Conservation (phyloP, 768 basidiomycete species). For the Coprinellus micaceus region DNA sequence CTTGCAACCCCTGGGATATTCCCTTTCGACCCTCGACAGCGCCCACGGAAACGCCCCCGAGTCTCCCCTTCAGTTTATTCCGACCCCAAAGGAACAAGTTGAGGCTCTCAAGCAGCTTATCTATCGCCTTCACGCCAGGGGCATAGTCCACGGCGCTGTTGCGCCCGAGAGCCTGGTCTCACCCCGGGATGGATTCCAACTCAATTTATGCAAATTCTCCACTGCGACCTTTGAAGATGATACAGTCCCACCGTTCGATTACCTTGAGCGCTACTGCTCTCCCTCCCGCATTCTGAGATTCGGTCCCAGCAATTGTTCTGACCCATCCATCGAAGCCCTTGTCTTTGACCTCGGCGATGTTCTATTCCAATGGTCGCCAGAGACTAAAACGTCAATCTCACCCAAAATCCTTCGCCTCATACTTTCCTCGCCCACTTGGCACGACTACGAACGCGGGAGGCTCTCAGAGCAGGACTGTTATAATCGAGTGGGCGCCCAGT, state of each 20-base stretch:
- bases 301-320: not conserved
- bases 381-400: slow-evolving; percentile 27
- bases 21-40: not conserved
- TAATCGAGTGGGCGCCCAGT: slow-evolving; percentile 24
- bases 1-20: not conserved
- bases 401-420: slow-evolving; percentile 25
- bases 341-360: slow-evolving; percentile 40
- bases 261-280: not conserved
- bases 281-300: not conserved
- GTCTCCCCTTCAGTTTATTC: no score
- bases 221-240: slow-evolving; percentile 5
- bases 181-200: slow-evolving; percentile 1
- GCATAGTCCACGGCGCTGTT: slow-evolving; percentile 21
- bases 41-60: not conserved
- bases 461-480: slow-evolving; percentile 30
- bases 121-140: slow-evolving; percentile 13
- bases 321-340: slow-evolving; percentile 9
- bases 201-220: slow-evolving; percentile 10
- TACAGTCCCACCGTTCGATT: not conserved
- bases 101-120: not conserved
- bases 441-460: slow-evolving; percentile 35
- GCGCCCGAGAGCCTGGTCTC: slow-evolving; percentile 19
- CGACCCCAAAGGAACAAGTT: not conserved
- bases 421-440: slow-evolving; percentile 24
- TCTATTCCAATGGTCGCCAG: slow-evolving; percentile 36